These are phyloP conservation scores for Jamesozyma piceae DNA, from an alignment of 805 yeast genomes.

Conservation along the genomic window DNA sequence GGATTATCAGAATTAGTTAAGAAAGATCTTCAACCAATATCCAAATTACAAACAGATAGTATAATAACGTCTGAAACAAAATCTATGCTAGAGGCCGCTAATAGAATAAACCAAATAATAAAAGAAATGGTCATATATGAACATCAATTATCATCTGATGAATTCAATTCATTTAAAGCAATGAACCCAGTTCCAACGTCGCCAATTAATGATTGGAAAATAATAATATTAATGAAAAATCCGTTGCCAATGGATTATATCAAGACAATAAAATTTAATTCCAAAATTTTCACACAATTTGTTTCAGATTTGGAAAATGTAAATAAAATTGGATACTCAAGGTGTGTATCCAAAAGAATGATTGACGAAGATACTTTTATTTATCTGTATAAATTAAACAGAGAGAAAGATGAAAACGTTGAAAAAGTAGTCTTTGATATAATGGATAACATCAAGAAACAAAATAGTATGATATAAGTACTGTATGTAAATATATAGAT, in stretches of 20 bases:
- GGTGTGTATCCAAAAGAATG: slow-evolving; percentile 17
- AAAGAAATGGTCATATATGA: slow-evolving; percentile 7
- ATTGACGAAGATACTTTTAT: slow-evolving; percentile 16
- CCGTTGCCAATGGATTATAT: slow-evolving; percentile 9
- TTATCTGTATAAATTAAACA: slow-evolving; percentile 12
- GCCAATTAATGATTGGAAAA: slow-evolving; percentile 11
- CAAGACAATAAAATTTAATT: slow-evolving; percentile 10
- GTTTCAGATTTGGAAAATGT: slow-evolving; percentile 11
- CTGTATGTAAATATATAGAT: background rate
- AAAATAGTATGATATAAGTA: background rate
- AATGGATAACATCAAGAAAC: background rate
- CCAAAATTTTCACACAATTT: slow-evolving; percentile 15
- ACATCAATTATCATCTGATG: slow-evolving; percentile 7
- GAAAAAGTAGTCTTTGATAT: background rate
- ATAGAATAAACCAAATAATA: slow-evolving; percentile 4
- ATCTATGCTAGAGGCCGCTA: background rate
- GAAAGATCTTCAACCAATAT: background rate
- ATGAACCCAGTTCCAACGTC: slow-evolving; percentile 6
- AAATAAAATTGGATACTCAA: slow-evolving; percentile 8
- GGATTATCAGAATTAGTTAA: slow-evolving; percentile 7
- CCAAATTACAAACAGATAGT: background rate
- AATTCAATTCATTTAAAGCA: slow-evolving; percentile 3
- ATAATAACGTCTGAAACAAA: background rate
- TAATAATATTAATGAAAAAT: slow-evolving; percentile 11
- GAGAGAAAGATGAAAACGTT: background rate